Conservation (phyloP, 441 rosid species). For the Pelargonium fulgidum region DNA sequence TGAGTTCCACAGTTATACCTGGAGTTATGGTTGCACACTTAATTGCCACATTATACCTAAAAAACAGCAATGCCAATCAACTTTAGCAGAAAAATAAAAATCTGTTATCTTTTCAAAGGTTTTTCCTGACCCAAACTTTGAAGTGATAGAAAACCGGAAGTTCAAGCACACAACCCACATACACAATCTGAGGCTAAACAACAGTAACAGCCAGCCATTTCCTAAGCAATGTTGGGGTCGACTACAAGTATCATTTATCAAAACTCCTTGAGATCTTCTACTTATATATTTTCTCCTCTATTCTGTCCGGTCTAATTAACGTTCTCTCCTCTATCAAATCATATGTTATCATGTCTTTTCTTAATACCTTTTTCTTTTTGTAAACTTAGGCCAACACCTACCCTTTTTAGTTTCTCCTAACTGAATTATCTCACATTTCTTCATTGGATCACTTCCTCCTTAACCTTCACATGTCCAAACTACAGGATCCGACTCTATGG, state of each 20-base stretch:
- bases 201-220: background rate
- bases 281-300: too few relatives aligned
- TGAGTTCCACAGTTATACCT: conserved; percentile 32
- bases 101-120: background rate
- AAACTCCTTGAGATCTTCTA: background rate
- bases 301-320: background rate
- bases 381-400: background rate
- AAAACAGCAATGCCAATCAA: conserved; percentile 5
- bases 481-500: background rate
- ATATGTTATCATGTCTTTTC: too few relatives aligned
- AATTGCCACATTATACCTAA: conserved; percentile 84
- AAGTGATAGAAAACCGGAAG: background rate
- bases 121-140: background rate
- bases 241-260: background rate
- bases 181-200: background rate
- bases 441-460: too few relatives aligned
- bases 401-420: background rate
- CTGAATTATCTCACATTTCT: background rate
- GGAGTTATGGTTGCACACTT: conserved; percentile 97
- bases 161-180: background rate
- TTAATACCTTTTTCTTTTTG: too few relatives aligned
- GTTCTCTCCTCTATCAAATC: background rate
- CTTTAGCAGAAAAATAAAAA: background rate
- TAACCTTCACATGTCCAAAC: background rate
- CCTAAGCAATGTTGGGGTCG: background rate